A percentile compares a stretch with the other conserved stretches of the same genome.
These are phyloP conservation scores for Ustilago shanxiensis DNA, from an alignment of 1,284 basidiomycete species.

Conservation along the genomic window DNA sequence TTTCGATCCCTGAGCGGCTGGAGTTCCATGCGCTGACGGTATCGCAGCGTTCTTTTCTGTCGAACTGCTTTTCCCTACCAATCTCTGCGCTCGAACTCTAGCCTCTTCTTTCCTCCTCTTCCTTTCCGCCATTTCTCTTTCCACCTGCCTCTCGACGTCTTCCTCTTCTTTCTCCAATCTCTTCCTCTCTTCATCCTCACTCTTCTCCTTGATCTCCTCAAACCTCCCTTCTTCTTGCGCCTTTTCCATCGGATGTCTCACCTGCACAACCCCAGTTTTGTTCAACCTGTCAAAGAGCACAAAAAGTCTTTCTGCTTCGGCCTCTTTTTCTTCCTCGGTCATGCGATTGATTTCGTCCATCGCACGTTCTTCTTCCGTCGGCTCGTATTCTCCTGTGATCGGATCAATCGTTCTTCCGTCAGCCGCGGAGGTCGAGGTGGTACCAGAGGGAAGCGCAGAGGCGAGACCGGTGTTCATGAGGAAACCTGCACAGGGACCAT, in stretches of 20 bases:
- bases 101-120: slow-evolving; percentile 43
- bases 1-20: neutral
- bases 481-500: slow-evolving; percentile 64
- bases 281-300: slow-evolving; percentile 63
- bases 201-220: slow-evolving; percentile 38
- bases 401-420: slow-evolving; percentile 51
- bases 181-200: slow-evolving; percentile 30
- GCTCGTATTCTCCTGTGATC: slow-evolving; percentile 59
- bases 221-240: slow-evolving; percentile 44
- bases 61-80: neutral
- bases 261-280: slow-evolving; percentile 57
- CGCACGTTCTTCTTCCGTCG: slow-evolving; percentile 42
- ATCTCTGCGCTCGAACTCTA: slow-evolving; percentile 24
- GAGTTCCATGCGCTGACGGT: no score
- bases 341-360: slow-evolving; percentile 45
- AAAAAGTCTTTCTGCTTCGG: slow-evolving; percentile 60
- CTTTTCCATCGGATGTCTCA: slow-evolving; percentile 48
- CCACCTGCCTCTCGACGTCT: slow-evolving; percentile 40
- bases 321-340: slow-evolving; percentile 61
- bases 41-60: neutral
- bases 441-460: slow-evolving; percentile 41
- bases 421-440: neutral
- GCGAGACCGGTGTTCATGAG: slow-evolving; percentile 49
- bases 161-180: slow-evolving; percentile 39
- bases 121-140: slow-evolving; percentile 37